Evolutionary conservation across 345 rosid genomes (phyloP), one percentile per base, ranked within the genome.

Genomic region (Brassica nigra): DNA sequence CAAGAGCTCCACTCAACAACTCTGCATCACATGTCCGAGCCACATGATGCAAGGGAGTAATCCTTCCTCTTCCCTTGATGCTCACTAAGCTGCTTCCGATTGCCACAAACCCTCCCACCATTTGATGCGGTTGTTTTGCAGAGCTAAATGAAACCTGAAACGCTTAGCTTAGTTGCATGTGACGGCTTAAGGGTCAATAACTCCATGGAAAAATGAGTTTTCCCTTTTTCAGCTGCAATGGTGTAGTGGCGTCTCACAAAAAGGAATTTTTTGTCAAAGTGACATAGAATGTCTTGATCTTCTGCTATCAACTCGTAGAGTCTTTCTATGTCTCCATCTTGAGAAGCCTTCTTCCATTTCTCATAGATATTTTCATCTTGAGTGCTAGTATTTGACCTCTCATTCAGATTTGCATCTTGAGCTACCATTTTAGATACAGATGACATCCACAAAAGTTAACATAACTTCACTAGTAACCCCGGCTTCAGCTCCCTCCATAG

Each of bases 31-130:
- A 80, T 1, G 1, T 12, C 23, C 29, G 30, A 10, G 75, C 86
- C 10, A 36, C 80, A 28, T 33, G 59, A 34, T 85, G 87, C 54
- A 87, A 76, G 54, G 84, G 83, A 2, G 85, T 84, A 11, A 76
- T 23, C 68, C 70, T 69, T 16, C 64, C 81, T 57, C 57, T 84
- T 20, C 78, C 85, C 54, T 64, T 80, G 68, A 80, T 76, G 1
- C 80, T 71, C 10, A 83, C 64, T 1, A 85, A 54, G 63, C 81
- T 62, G 12, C 61, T 66, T 47, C 76, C 36, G 1, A 42, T 11
- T 47, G 55, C 16, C 16, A 83, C 62, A 4, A 83, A 34, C 70
- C 68, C 65, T 57, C 77, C 75, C 61, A 71, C 78, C 29, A 15
- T 66, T 1, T 12, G 49, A 20, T 8, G 28, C 55, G 70, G 30